A percentile compares a stretch with the other conserved stretches of the same genome.
These are phyloP conservation scores for Boletus sp. DNA, from an alignment of 768 basidiomycete genomes.

Conservation along the genomic window DNA sequence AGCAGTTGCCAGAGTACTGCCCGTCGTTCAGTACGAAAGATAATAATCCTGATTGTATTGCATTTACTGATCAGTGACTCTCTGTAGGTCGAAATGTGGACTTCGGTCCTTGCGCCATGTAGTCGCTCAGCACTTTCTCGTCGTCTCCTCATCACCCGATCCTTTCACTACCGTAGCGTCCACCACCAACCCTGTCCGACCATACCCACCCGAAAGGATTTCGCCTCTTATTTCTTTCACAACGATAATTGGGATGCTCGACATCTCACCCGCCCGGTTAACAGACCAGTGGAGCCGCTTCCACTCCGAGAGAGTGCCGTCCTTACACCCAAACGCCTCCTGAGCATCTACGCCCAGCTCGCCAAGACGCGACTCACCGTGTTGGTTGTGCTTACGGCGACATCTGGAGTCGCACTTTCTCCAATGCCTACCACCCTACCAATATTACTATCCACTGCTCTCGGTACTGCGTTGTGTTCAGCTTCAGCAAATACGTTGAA, in stretches of 20 bases:
- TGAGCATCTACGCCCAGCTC: constrained; percentile 74
- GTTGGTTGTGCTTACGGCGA: constrained; percentile 84
- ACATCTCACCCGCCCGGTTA: constrained; percentile 11
- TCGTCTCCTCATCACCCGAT: constrained; percentile 4
- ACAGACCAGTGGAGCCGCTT: constrained; percentile 15
- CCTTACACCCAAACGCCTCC: constrained; percentile 50
- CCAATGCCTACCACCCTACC: constrained; percentile 84
- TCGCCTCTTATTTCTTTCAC: constrained; percentile 63
- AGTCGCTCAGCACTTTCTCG: constrained; percentile 11
- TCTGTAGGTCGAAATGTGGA: constrained; percentile 19
- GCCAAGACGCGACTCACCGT: constrained; percentile 82
- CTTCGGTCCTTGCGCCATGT: constrained; percentile 7
- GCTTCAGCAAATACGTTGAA: constrained; percentile 95
- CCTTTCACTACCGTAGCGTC: constrained; percentile 4
- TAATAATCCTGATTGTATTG: no score
- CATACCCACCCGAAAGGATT: constrained; percentile 24
- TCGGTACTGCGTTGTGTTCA: constrained; percentile 88
- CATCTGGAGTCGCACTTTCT: constrained; percentile 90
- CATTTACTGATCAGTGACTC: no score
- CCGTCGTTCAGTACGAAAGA: neutral
- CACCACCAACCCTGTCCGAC: neutral
- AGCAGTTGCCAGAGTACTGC: neutral
- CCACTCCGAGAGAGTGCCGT: constrained; percentile 38
- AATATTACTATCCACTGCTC: constrained; percentile 79
- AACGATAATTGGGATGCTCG: constrained; percentile 52